Evolutionary conservation across 179 eudicot genomes (phyloP).

Genomic region (Corrigiola litoralis): DNA sequence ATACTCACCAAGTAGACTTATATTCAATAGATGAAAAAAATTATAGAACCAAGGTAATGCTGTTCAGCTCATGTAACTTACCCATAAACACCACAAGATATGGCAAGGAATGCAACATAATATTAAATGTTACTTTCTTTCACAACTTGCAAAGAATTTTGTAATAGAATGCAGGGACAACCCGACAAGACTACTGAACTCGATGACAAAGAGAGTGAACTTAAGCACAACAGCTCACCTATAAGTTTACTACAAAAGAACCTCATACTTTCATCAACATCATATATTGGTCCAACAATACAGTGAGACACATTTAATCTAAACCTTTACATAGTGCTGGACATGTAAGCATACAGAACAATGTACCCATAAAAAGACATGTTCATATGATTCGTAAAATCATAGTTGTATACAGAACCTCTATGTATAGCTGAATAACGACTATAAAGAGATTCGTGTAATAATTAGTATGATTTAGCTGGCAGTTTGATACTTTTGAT

Average conservation of each 20-base stretch:
- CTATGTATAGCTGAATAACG: no score
- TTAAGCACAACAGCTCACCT: constrained; percentile 34
- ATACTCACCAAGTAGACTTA: no score
- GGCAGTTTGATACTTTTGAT: no score
- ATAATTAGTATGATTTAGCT: no score
- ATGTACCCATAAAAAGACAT: not conserved
- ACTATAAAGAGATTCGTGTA: no score
- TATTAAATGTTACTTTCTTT: constrained; percentile 65
- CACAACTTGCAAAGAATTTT: constrained; percentile 73
- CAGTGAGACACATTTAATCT: constrained; percentile 75
- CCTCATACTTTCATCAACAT: constrained; percentile 48
- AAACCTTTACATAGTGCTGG: constrained; percentile 55
- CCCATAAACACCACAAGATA: constrained; percentile 81
- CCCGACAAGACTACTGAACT: not conserved
- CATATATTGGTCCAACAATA: constrained; percentile 92
- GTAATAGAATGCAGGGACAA: no score
- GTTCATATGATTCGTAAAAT: no score
- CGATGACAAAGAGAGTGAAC: not conserved
- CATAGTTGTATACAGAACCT: no score
- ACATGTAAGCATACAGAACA: no score
- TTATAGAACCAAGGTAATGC: not conserved
- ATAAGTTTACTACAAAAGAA: constrained; percentile 59
- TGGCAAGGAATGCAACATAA: constrained; percentile 83
- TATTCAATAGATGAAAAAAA: no score
- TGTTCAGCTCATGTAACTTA: constrained; percentile 26